phyloP scores from a whole-genome alignment of 2,329 filamentous ascomycete genomes.

The Neofusicoccum cordaticola region DNA sequence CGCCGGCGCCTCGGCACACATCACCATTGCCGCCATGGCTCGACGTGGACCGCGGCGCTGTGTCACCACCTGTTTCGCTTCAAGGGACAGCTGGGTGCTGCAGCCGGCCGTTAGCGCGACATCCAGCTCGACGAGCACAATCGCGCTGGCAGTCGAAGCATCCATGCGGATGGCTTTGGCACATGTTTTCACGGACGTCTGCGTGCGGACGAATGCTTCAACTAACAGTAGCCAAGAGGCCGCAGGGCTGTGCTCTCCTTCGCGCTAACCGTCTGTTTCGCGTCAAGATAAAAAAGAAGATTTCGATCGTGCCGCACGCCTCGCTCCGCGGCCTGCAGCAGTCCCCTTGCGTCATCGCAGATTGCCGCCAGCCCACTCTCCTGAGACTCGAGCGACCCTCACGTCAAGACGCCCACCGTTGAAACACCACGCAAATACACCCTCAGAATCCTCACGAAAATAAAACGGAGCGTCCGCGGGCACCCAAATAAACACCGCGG shows the following conservation, averaged over 20 bases:
- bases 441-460: conserved; percentile 2
- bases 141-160: too few relatives aligned
- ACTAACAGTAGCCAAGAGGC: background rate
- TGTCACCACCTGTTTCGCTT: background rate
- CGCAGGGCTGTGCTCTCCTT: background rate
- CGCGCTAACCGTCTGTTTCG: background rate
- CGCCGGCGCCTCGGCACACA: background rate
- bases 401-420: conserved; percentile 2
- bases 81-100: background rate
- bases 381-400: conserved; percentile 15
- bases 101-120: background rate
- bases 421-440: conserved; percentile 5
- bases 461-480: conserved; percentile 4
- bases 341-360: conserved; percentile 8
- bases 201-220: background rate
- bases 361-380: background rate
- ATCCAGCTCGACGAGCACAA: too few relatives aligned
- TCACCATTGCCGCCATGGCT: background rate
- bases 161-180: too few relatives aligned
- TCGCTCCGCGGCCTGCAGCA: background rate
- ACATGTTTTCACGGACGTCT: too few relatives aligned
- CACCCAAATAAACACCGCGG: background rate
- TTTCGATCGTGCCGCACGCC: background rate
- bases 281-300: background rate
- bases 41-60: background rate